Evolutionary conservation across 768 basidiomycete genomes (phyloP), one percentile per base, ranked within the genome.

Genomic region (Lactarius tabidus): DNA sequence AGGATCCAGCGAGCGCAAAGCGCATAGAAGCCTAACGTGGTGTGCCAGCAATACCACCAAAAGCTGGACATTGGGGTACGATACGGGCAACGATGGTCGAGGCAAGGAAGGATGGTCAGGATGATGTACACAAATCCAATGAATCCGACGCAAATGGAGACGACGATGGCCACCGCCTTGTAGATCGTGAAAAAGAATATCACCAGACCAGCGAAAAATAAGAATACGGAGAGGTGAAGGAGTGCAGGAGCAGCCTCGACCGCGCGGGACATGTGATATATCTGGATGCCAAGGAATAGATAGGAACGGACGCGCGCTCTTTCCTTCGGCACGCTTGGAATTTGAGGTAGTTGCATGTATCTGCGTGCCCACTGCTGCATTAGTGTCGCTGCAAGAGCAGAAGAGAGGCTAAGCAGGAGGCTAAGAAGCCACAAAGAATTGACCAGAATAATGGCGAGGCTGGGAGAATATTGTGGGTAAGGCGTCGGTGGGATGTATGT

Each of bases 151-250:
- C 39, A 35, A 26, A 52, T 36, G 8, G 57, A n/a, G 36, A 59
- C 5, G 23, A 59, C 38, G 20, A 28, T 57, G 51, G 59, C 64
- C 6, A 68, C 36, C 9, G 51, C 12, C 2, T 31, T 9, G 17
- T 35, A 66, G 26, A 60, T 59, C 3, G 67, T 63, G 15, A 51
- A 39, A 33, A 69, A 48, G 59, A 68, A 69, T 20, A 57, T 55
- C 9, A 57, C 56, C 0, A 69, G 55, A 39, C 68, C 67, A 31
- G 52, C 43, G 41, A 61, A 45, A 31, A 69, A 69, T 20, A 68
- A 36, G 57, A 68, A 68, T 9, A 68, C 39, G 36, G 67, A 66
- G 38, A 65, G 35, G 17, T 68, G 67, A 15, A 68, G 64, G 31
- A 65, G 64, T 10, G 33, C 39, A 18, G 67, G 64, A 10, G 58